Evolutionary conservation across 495 filamentous ascomycete species (phyloP), one percentile per base, ranked within the genome.

Genomic region (Viridothelium virens): DNA sequence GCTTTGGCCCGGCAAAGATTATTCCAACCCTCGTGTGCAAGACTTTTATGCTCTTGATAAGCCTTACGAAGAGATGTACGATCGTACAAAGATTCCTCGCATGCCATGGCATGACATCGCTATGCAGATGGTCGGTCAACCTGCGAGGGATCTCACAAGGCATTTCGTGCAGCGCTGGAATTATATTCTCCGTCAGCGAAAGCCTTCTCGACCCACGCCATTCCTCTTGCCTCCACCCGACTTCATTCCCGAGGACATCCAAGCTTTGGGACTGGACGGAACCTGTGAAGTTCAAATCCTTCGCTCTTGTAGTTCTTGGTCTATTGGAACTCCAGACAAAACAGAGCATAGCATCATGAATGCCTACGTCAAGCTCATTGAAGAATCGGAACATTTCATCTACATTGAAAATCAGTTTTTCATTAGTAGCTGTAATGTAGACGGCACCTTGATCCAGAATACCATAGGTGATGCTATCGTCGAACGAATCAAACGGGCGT

Each of bases 341-440:
- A 89, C 86, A 0, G 94, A 99, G 71, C 85, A 91, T 71, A 97
- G 93, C 75, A 99, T 99, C 71, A 91, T 94, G 84, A 91, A 88
- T 65, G 94, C 94, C 37, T 99, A 99, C 70, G 84, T 94, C 70
- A 94, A 96, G 73, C 82, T 94, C 76, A 99, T 99, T 64, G 87
- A 94, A 71, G 85, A 91, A 64, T 96, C 91, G 9, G 92, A 99
- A 61, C 94, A 97, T 71, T 96, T 97, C 68, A 91, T 99, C 66
- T 97, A 99, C 75, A 96, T 99, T 67, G 94, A 99, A 72, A 99
- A 99, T 74, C 94, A 99, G 75, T 99, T 99, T 80, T 99, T 96
- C 78, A 90, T 99, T 78, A 94, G 87, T 64, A 96, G 90, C 65
- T 96, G 91, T 66, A 89, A 92, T 69, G 91, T 92, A 16, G 86